Evolutionary conservation across 2,329 filamentous ascomycete species (phyloP).

Genomic region (Uncinocarpus reesii): DNA sequence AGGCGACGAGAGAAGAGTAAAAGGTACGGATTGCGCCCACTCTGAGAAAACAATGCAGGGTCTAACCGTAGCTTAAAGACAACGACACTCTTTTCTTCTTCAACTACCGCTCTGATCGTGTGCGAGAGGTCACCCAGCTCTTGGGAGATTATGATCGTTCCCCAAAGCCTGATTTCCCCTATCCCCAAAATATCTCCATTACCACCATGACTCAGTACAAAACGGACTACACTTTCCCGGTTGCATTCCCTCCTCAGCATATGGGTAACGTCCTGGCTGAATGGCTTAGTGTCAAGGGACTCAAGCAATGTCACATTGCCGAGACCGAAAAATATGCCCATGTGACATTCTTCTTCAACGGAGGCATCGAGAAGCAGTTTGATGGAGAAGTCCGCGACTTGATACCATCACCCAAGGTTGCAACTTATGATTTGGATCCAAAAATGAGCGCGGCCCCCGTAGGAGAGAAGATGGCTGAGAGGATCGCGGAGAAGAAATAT

Average conservation of each 20-base stretch:
- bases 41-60: not conserved
- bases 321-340: slow-evolving; percentile 99
- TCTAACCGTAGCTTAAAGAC: slow-evolving; percentile 44
- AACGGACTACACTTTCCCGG: slow-evolving; percentile 78
- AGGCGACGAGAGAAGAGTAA: slow-evolving; percentile 72
- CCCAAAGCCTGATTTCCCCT: slow-evolving; percentile 80
- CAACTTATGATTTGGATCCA: slow-evolving; percentile 89
- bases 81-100: slow-evolving; percentile 97
- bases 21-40: slow-evolving; percentile 47
- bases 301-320: slow-evolving; percentile 91
- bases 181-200: slow-evolving; percentile 75
- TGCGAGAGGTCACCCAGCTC: slow-evolving; percentile 89
- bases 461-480: slow-evolving; percentile 78
- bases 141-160: slow-evolving; percentile 87
- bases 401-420: slow-evolving; percentile 86
- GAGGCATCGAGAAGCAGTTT: slow-evolving; percentile 93
- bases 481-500: slow-evolving; percentile 73
- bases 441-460: slow-evolving; percentile 93
- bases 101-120: slow-evolving; percentile 98
- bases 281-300: slow-evolving; percentile 79
- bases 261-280: slow-evolving; percentile 99
- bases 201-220: slow-evolving; percentile 99
- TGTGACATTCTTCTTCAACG: slow-evolving; percentile 99
- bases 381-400: slow-evolving; percentile 84
- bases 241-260: slow-evolving; percentile 86